These are phyloP conservation scores for Dimocarpus longan DNA, from an alignment of 345 rosid species.

Conservation along the genomic window DNA sequence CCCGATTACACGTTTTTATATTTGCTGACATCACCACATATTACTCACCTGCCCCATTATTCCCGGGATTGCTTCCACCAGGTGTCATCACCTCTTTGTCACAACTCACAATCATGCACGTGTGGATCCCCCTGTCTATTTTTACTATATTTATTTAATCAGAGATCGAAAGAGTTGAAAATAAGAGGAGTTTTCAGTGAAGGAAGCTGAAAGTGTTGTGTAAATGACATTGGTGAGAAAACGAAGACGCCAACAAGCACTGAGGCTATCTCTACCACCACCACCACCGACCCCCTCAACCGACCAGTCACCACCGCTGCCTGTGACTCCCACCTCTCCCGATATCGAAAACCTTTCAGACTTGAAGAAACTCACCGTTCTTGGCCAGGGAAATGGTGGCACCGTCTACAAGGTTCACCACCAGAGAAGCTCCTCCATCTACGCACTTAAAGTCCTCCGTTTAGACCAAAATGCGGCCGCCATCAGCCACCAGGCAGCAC, in stretches of 20 bases:
- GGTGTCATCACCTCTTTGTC: not conserved
- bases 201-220: not conserved
- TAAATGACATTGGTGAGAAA: conserved; percentile 65
- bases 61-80: conserved; percentile 31
- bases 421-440: conserved; percentile 32
- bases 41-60: conserved; percentile 39
- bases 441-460: conserved; percentile 56
- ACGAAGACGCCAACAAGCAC: conserved; percentile 59
- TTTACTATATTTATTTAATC: not conserved
- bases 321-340: conserved; percentile 29
- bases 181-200: not conserved
- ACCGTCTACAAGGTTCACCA: conserved; percentile 62
- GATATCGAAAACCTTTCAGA: conserved; percentile 43
- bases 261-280: conserved; percentile 50
- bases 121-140: conserved; percentile 8
- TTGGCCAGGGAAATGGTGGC: conserved; percentile 65
- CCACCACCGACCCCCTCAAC: conserved; percentile 19
- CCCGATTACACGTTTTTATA: not conserved
- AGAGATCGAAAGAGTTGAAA: not conserved
- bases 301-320: conserved; percentile 18
- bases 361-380: conserved; percentile 49
- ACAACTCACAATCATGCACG: conserved; percentile 22
- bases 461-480: conserved; percentile 27
- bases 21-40: conserved; percentile 16
- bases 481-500: conserved; percentile 29